Conservation (phyloP, 2,329 filamentous ascomycete species). For the Aspergillus quadricinctus region DNA sequence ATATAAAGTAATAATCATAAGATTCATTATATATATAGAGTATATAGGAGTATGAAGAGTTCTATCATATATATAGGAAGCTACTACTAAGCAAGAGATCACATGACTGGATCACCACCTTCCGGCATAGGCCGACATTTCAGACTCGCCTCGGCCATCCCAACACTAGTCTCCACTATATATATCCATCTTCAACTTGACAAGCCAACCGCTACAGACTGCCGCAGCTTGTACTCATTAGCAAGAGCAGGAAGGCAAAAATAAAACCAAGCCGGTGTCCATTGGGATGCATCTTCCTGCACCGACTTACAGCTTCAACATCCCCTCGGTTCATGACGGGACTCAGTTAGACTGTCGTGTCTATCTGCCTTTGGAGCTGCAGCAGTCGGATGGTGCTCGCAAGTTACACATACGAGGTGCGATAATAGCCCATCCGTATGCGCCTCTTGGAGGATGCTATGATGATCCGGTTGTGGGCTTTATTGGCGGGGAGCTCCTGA, state of each 20-base stretch:
- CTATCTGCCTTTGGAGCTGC: slow-evolving; percentile 59
- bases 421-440: slow-evolving; percentile 86
- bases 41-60: too few species aligned
- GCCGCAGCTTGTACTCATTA: neutral
- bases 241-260: neutral
- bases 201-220: neutral
- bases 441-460: slow-evolving; percentile 76
- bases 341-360: slow-evolving; percentile 73
- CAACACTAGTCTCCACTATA: neutral
- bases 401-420: slow-evolving; percentile 47
- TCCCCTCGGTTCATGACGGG: slow-evolving; percentile 81
- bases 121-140: too few species aligned
- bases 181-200: neutral
- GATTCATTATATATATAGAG: too few species aligned
- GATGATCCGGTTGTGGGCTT: slow-evolving; percentile 76
- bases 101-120: too few species aligned
- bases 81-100: too few species aligned
- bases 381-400: slow-evolving; percentile 18
- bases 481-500: slow-evolving; percentile 61
- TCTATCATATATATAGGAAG: too few species aligned
- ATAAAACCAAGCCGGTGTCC: neutral
- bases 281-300: slow-evolving; percentile 32
- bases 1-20: too few species aligned
- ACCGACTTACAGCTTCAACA: slow-evolving; percentile 58
- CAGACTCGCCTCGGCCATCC: neutral